Percentiles rank a stretch among this genome's conserved stretches.
These are phyloP conservation scores for Rhododendron griersonianum DNA, from an alignment of 148 eudicot species.

Conservation along the genomic window DNA sequence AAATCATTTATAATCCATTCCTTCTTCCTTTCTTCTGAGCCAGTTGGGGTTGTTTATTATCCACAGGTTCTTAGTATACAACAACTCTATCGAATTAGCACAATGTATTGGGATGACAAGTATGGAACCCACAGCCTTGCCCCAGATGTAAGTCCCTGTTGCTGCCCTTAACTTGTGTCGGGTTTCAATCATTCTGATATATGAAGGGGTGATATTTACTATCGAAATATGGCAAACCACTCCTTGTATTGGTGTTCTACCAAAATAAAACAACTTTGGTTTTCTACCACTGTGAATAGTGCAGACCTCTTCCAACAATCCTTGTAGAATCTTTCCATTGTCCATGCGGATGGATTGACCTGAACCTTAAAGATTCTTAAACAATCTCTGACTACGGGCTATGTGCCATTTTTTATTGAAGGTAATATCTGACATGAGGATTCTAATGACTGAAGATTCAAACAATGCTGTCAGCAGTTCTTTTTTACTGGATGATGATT, in stretches of 20 bases:
- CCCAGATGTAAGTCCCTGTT: conserved; percentile 57
- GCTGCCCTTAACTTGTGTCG: background rate
- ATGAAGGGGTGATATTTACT: background rate
- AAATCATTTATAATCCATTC: conserved; percentile 3
- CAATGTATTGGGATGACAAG: conserved; percentile 98
- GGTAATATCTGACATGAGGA: conserved; percentile 11
- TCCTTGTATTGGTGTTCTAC: background rate
- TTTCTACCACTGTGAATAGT: background rate
- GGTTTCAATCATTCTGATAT: background rate
- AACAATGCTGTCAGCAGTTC: conserved; percentile 4
- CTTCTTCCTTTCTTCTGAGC: conserved; percentile 17
- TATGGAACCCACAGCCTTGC: conserved; percentile 91
- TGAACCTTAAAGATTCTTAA: background rate
- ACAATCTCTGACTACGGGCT: background rate
- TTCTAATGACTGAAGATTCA: conserved; percentile 12
- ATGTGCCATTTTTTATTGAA: background rate
- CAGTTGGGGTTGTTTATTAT: conserved; percentile 17
- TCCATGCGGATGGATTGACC: background rate
- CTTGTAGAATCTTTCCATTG: background rate
- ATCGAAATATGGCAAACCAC: background rate
- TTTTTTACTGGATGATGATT: conserved; percentile 5
- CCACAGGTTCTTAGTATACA: conserved; percentile 79
- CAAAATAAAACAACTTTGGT: background rate
- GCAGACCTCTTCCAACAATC: background rate
- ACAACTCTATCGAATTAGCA: conserved; percentile 90